These are phyloP conservation scores for Curvularia spicifera DNA, from an alignment of 2,329 filamentous ascomycete genomes.

Conservation along the genomic window DNA sequence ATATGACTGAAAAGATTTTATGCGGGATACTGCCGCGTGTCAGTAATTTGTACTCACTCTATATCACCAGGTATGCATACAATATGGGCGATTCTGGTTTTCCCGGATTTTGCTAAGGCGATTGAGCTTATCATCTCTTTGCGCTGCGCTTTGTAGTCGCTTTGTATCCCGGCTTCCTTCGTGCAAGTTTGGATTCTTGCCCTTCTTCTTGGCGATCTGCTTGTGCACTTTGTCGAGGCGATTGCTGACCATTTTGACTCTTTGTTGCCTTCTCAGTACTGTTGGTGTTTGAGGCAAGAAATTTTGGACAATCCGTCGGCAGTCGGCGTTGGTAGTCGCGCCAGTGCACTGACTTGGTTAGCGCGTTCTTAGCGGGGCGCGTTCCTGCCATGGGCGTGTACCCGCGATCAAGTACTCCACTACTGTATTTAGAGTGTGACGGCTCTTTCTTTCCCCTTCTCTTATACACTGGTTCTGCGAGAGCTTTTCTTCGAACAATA, in stretches of 20 bases:
- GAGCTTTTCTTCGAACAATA: constrained; percentile 7
- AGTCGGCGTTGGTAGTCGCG: constrained; percentile 11
- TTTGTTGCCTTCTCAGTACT: constrained; percentile 14
- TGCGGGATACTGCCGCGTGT: constrained; percentile 64
- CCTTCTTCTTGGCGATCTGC: constrained; percentile 86
- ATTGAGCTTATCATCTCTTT: constrained; percentile 81
- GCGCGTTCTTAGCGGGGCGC: constrained; percentile 28
- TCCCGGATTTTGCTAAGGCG: constrained; percentile 72
- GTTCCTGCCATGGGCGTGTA: constrained; percentile 24
- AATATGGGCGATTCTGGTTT: constrained; percentile 75
- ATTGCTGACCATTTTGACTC: constrained; percentile 53
- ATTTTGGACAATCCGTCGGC: constrained; percentile 35
- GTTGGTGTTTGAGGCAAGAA: constrained; percentile 20
- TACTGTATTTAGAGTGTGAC: constrained; percentile 21
- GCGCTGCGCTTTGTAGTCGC: constrained; percentile 77
- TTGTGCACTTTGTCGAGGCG: constrained; percentile 84
- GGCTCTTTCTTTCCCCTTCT: constrained; percentile 9
- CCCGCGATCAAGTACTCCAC: constrained; percentile 30
- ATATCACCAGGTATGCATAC: constrained; percentile 55
- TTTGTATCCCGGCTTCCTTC: constrained; percentile 87
- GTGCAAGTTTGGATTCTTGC: constrained; percentile 76
- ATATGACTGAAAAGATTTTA: constrained; percentile 74
- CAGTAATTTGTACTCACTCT: constrained; percentile 1
- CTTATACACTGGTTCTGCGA: constrained; percentile 5
- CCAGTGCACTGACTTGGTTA: constrained; percentile 18